Percentiles rank a stretch among this genome's conserved stretches.
phyloP scores from a whole-genome alignment of 2,329 filamentous ascomycete genomes.

The Diplodia corticola region DNA sequence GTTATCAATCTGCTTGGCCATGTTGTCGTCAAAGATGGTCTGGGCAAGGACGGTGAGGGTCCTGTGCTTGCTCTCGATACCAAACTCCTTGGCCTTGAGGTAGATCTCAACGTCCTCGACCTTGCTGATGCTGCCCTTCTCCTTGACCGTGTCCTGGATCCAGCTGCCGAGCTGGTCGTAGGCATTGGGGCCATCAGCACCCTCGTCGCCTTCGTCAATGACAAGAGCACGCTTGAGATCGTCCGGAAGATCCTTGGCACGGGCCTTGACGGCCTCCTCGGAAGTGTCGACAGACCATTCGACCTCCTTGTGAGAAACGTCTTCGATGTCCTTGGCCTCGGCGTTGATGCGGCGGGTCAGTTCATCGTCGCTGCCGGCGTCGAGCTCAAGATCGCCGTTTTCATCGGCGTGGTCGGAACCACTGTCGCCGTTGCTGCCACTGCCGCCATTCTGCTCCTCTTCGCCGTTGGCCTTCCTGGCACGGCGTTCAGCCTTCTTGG shows the following conservation, averaged over 20 bases:
- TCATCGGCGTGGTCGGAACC: conserved; percentile 65
- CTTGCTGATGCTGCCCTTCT: conserved; percentile 70
- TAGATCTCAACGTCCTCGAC: conserved; percentile 90
- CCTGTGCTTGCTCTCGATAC: conserved; percentile 92
- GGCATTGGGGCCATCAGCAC: conserved; percentile 73
- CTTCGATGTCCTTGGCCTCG: conserved; percentile 71
- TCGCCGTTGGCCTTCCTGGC: conserved; percentile 73
- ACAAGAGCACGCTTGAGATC: conserved; percentile 93
- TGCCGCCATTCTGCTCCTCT: conserved; percentile 43
- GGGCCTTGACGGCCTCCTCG: conserved; percentile 90
- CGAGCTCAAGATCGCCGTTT: conserved; percentile 65
- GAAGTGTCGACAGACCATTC: conserved; percentile 98
- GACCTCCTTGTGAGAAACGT: conserved; percentile 73
- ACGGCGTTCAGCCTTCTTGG: conserved; percentile 83
- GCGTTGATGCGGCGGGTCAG: conserved; percentile 73
- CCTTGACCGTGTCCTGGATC: conserved; percentile 75
- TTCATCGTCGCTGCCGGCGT: conserved; percentile 86
- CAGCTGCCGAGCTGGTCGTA: conserved; percentile 94
- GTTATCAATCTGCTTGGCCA: conserved; percentile 80
- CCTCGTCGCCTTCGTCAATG: conserved; percentile 72
- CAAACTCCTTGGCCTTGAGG: conserved; percentile 93
- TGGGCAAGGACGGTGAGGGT: conserved; percentile 89
- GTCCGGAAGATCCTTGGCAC: conserved; percentile 86
- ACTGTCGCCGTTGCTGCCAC: conserved; percentile 66
- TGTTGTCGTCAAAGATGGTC: conserved; percentile 89